Conservation (phyloP, 352 stramenopile species). For the Globisporangium cederbergense region DNA sequence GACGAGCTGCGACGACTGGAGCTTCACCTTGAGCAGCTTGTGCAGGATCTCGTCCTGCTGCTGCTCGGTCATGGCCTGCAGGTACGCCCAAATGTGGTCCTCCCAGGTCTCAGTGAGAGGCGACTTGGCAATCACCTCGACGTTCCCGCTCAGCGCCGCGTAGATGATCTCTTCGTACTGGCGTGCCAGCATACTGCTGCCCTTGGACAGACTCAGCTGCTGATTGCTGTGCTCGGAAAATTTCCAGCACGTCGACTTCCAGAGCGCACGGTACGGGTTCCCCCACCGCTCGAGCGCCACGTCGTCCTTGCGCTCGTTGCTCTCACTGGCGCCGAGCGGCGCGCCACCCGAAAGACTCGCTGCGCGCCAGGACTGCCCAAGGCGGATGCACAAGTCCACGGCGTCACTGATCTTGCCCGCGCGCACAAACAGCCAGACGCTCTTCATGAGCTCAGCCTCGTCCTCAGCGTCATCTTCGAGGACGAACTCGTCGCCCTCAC, state of each 20-base stretch:
- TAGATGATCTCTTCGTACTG: constrained; percentile 83
- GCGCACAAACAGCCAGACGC: constrained; percentile 71
- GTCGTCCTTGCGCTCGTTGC: constrained; percentile 48
- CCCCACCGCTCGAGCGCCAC: constrained; percentile 63
- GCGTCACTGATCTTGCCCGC: constrained; percentile 62
- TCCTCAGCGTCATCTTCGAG: constrained; percentile 79
- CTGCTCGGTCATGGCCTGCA: constrained; percentile 64
- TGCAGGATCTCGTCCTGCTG: constrained; percentile 69
- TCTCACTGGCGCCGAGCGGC: constrained; percentile 51
- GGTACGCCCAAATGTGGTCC: constrained; percentile 81
- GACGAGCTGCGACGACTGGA: constrained; percentile 67
- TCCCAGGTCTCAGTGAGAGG: constrained; percentile 79
- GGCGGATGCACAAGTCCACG: constrained; percentile 66
- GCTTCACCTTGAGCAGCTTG: constrained; percentile 72
- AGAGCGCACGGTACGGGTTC: constrained; percentile 77
- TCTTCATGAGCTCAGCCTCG: constrained; percentile 72
- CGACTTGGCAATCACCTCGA: constrained; percentile 58
- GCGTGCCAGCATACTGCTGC: constrained; percentile 52
- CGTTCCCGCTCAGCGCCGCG: constrained; percentile 71
- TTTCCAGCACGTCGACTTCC: constrained; percentile 86
- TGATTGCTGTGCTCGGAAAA: constrained; percentile 45
- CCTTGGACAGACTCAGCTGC: constrained; percentile 51
- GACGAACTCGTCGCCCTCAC: constrained; percentile 58
- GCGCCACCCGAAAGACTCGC: constrained; percentile 69
- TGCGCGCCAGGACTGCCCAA: constrained; percentile 75